A percentile compares a stretch with the other conserved stretches of the same genome.
Evolutionary conservation across 257 asterid species (phyloP).

Genomic region (Asclepias syriaca): DNA sequence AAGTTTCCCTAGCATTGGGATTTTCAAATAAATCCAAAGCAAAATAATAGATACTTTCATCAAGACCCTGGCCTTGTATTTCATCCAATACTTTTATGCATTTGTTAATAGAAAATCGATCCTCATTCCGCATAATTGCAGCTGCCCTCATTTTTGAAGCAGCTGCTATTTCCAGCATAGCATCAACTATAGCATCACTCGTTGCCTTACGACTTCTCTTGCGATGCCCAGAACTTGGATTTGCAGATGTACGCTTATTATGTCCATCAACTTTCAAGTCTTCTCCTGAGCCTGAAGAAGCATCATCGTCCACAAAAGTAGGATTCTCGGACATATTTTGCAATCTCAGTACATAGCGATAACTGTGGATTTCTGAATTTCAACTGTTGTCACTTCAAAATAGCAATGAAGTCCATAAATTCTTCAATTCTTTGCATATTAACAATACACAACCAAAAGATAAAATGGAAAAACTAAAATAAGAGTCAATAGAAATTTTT

Average conservation of each 20-base stretch:
- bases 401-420: slow-evolving; percentile 21
- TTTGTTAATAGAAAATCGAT: slow-evolving; percentile 74
- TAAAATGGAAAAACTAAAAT: neutral
- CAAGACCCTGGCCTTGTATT: slow-evolving; percentile 76
- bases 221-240: slow-evolving; percentile 57
- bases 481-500: neutral
- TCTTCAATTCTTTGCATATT: slow-evolving; percentile 11
- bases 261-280: slow-evolving; percentile 71
- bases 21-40: slow-evolving; percentile 79
- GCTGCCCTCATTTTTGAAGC: slow-evolving; percentile 95
- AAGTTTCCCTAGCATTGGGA: slow-evolving; percentile 70
- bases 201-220: slow-evolving; percentile 89
- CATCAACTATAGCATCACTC: slow-evolving; percentile 88
- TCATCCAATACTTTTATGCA: slow-evolving; percentile 80
- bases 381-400: slow-evolving; percentile 26
- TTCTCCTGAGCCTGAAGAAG: slow-evolving; percentile 83
- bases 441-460: neutral
- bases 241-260: slow-evolving; percentile 46
- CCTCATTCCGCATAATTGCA: slow-evolving; percentile 72
- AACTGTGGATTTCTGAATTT: slow-evolving; percentile 27
- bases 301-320: slow-evolving; percentile 65
- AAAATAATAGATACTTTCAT: slow-evolving; percentile 64
- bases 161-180: slow-evolving; percentile 91
- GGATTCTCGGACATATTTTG: slow-evolving; percentile 67
- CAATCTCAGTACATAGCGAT: slow-evolving; percentile 38